phyloP scores from a whole-genome alignment of 1,139 yeast genomes.

The Debaryomyces sp. region DNA sequence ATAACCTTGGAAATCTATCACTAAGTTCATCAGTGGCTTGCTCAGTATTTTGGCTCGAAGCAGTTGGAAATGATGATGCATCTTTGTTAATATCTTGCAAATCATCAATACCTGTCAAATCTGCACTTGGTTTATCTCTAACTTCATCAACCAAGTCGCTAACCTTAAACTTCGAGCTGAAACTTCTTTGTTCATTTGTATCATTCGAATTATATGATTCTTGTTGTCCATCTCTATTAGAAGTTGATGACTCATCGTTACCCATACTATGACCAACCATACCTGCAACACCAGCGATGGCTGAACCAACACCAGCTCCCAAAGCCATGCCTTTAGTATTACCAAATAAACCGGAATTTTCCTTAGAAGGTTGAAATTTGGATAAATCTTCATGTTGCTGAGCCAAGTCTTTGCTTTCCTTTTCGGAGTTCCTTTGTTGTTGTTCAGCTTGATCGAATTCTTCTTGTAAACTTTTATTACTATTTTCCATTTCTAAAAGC shows the following conservation, averaged over 20 bases:
- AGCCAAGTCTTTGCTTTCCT: conserved; percentile 37
- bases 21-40: conserved; percentile 14
- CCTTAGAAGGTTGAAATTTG: background rate
- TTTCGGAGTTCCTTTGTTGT: conserved; percentile 27
- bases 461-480: conserved; percentile 25
- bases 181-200: background rate
- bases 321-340: conserved; percentile 16
- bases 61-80: conserved; percentile 7
- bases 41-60: conserved; percentile 7
- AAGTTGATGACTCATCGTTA: background rate
- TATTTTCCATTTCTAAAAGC: conserved; percentile 30
- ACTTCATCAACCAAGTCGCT: conserved; percentile 29
- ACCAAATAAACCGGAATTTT: conserved; percentile 11
- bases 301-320: conserved; percentile 32
- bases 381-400: conserved; percentile 10
- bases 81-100: conserved; percentile 14
- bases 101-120: conserved; percentile 33
- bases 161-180: conserved; percentile 5
- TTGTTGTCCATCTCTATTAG: conserved; percentile 2
- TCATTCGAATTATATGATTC: background rate
- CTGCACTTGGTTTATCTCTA: conserved; percentile 26
- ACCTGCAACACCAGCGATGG: conserved; percentile 23
- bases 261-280: conserved; percentile 2
- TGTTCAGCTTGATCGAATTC: conserved; percentile 29
- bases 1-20: conserved; percentile 22